Base-by-base conservation (phyloP, 352 stramenopile species). In the Phytophthora melonis region DNA sequence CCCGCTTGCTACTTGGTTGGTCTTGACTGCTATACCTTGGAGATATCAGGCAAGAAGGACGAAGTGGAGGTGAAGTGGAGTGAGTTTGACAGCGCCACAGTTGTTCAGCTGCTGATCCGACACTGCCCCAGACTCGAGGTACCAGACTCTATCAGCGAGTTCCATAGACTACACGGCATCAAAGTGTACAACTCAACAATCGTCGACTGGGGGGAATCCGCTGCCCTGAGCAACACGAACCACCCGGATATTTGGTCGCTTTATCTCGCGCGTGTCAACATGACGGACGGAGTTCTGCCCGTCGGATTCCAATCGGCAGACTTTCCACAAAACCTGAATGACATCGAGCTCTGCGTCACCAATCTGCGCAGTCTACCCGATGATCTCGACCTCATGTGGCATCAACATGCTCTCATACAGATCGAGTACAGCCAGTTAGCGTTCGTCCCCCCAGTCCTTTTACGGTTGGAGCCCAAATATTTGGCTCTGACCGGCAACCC, bases 141-240 rank as follows among this genome's bases (percentile, higher is more conserved):
- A 19, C 64, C 74, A 3, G 2, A 58, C 14, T 43, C 34, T 5
- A 30, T 85, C 7, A 54, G 50, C 2, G 30, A 55, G 3, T 81
- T 82, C 34, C 49, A 21, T 1, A 63, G 69, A 21, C 82, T 49
- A 8, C 41, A 49, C 14, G 18, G 41, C 41, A 49, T 54, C 49
- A 79, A 81, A 56, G 61, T 79, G 9, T 85, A 81, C 63, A 85
- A 85, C 56, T 74, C 68, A 5, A 81, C 74, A 1, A 56, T 84
- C 43, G 19, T 43, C 2, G 55, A 65, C 11, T 84, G 78, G 78
- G 16, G 23, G 0, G 25, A 16, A 2, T 68, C 75, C 11, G 68
- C 78, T 11, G 75, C 68, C 7, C 18, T 54, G 3, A 16, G n/a
- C 10, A 50, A 68, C 13, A 8, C 19, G n/a, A 21, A 63, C 41